Base-by-base conservation (phyloP, 441 rosid species). In the Flueggea neowawraea region DNA sequence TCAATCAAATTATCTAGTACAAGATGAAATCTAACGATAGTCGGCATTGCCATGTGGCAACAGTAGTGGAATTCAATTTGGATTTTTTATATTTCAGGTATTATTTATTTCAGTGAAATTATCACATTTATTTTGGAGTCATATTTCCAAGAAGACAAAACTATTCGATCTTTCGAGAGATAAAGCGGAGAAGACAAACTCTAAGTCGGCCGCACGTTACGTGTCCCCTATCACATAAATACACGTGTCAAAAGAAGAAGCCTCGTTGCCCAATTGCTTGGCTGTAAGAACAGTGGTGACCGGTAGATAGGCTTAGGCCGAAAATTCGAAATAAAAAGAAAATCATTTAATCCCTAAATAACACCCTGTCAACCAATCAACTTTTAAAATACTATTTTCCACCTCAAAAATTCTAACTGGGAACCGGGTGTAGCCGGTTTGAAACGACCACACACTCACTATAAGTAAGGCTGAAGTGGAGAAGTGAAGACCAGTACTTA, bases 301-400 rank as follows among this genome's bases (percentile, higher is more conserved):
- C 13, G 68, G 65, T 16, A 14, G 52, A 45, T n/a, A 5, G 45
- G 51, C 52, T 39, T 3, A 43, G 28, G 14, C 60, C 5, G 0
- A 12, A 51, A 22, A 16, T n/a, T 6, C 16, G 11, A 6, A 49
- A 52, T 5, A 14, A 16, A 5, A 12, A 50, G n/a, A 49, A 55
- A 28, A 15, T 43, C 53, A 12, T 50, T 55, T 54, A 50, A 54
- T 50, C 5, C 6, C n/a, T n/a, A n/a, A n/a, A n/a, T n/a, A n/a
- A n/a, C n/a, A n/a, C n/a, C n/a, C 45, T 15, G 59, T 49, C 72
- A n/a, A 13, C 75, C 72, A 72, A 74, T 74, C 70, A 45, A 3
- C 31, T 60, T 64, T 33, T 41, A 55, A 62, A 58, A 43, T 62
- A 56, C 31, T 57, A 49, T 10, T 65, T 60, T 54, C 31, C 8